Base-by-base conservation (phyloP, 345 rosid species). In the Salix caprea region DNA sequence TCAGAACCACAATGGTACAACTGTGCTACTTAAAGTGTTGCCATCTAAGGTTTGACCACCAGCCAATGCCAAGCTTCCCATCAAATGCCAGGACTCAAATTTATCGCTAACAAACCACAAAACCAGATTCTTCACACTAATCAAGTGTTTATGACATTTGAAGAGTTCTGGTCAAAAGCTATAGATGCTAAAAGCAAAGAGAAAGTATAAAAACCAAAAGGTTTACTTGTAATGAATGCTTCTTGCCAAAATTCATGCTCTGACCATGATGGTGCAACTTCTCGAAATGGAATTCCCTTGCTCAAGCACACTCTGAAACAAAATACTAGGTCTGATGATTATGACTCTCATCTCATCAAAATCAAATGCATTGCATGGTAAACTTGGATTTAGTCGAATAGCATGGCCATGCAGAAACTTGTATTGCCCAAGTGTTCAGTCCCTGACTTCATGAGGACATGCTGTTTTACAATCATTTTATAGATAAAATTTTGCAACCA, bases 191-290 rank as follows among this genome's bases (percentile, higher is more conserved):
- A 36, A 72, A 13, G 19, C 42, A 39, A 39, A 36, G 8, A 61
- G 26, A 24, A 44, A 9, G 7, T 6, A 19, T 18, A 34, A 40
- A 40, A 40, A 10, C 13, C 44, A 40, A 67, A 28, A 37, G 44
- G 34, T 39, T 48, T 77, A 81, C 81, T 81, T 81, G 84, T 81
- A 69, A 81, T 69, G 65, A 81, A 81, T 50, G 81, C 81, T 60
- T 81, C 84, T 64, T 81, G 71, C 81, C 84, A 81, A 36, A 28
- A 39, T 46, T 74, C 72, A 37, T 46, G 70, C 61, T 50, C 69
- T 30, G 84, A 81, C 84, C 81, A 81, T 28, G 78, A 73, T 60
- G 81, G 84, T 4, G 84, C 78, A 73, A 81, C 81, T 81, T 81
- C 84, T 77, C 28, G 66, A 64, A 81, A 34, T 18, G 78, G 67